Percentiles rank a stretch among this genome's conserved stretches.
phyloP scores from a whole-genome alignment of 495 filamentous ascomycete species.

The Aspergillus homomorphus region DNA sequence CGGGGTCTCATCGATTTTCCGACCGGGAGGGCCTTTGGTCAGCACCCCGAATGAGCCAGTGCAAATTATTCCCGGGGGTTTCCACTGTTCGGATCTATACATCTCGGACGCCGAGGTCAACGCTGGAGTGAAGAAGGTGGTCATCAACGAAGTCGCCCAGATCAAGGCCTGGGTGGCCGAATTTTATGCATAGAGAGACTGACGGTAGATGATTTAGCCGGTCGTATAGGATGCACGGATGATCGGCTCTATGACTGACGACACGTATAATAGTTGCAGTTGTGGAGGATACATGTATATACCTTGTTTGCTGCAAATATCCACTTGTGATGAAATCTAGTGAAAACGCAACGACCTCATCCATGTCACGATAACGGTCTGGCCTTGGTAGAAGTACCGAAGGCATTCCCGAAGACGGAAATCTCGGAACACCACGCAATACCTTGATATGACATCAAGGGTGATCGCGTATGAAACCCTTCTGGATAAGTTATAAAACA shows the following conservation, averaged over 20 bases:
- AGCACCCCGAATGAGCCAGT: conserved; percentile 40
- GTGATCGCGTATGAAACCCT: too few species aligned
- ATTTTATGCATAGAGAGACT: conserved; percentile 28
- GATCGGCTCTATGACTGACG: not conserved
- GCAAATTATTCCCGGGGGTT: conserved; percentile 53
- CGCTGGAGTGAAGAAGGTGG: conserved; percentile 31
- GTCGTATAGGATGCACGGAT: not conserved
- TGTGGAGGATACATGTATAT: not conserved
- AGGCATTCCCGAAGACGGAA: too few species aligned
- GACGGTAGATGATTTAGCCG: not conserved
- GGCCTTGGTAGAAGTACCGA: too few species aligned
- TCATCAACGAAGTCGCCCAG: conserved; percentile 41
- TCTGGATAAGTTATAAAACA: too few species aligned
- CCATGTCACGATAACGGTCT: too few species aligned
- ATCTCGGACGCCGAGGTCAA: conserved; percentile 43
- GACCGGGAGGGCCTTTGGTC: conserved; percentile 55
- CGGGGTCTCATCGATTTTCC: conserved; percentile 48
- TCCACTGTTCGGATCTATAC: conserved; percentile 51
- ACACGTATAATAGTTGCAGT: not conserved
- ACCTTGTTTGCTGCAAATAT: not conserved
- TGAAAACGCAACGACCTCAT: too few species aligned
- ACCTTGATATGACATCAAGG: too few species aligned
- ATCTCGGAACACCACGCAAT: too few species aligned
- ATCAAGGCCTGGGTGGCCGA: conserved; percentile 51
- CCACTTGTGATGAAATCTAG: too few species aligned